Base-by-base conservation (phyloP, 1,139 yeast species). In the Sugiyamaella sp. region DNA sequence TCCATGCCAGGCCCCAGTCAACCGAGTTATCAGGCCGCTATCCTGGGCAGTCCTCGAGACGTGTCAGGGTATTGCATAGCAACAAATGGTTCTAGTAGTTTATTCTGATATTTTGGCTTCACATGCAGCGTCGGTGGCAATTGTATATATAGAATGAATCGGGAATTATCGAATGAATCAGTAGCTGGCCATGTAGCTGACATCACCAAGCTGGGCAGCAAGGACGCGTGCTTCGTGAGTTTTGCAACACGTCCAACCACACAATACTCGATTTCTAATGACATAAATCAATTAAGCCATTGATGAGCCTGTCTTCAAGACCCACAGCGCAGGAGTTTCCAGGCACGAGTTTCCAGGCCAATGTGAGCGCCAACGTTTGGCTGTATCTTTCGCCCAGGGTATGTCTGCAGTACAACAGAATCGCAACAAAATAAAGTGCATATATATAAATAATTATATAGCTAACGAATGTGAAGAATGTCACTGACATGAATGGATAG, bases 41-140 rank as follows among this genome's bases (percentile, higher is more conserved):
- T 29, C 14, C 35, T 44, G 8, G 32, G 42, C 14, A 46, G 42
- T 19, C 35, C 50, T 25, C 35, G 50, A 37, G 50, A 46, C 16
- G 27, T 27, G 2, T 21, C 50, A 20, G 50, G 44, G 25, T 46
- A 46, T 16, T 38, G 50, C 32, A 37, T 46, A 25, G 20, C 42
- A 22, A 38, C 35, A 16, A 46, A 46, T 22, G 44, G 33, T 17
- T 20, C 50, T 6, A 40, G 25, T 12, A 21, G 43, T 17, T 38
- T 46, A 35, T 38, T 38, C 38, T 46, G 29, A 39, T 38, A 37
- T 46, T 24, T 17, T 35, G 20, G 20, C 35, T 14, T 46, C 17
- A 19, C 16, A 21, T 40, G 22, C 20, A 17, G 27, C 16, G 8
- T 4, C 16, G 14, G 22, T 2, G n/a, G n/a, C n/a, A n/a, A n/a